phyloP scores from a whole-genome alignment of 2,329 filamentous ascomycete genomes.

The Ascochyta fabae region DNA sequence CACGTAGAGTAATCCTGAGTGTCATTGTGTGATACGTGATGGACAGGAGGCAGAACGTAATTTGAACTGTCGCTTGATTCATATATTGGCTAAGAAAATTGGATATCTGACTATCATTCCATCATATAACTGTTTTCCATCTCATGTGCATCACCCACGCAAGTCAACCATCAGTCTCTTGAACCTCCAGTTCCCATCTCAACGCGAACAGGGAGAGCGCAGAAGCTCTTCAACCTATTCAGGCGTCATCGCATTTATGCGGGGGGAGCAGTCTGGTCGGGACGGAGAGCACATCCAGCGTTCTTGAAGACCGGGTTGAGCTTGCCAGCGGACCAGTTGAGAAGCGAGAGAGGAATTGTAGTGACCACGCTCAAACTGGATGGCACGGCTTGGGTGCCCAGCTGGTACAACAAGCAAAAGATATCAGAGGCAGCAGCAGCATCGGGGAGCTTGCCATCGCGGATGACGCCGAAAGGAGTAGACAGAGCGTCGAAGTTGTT shows the following conservation, averaged over 20 bases:
- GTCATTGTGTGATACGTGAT: too few species aligned
- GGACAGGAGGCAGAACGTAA: too few species aligned
- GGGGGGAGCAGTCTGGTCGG: conserved; percentile 51
- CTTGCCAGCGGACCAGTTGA: conserved; percentile 27
- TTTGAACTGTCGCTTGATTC: background rate
- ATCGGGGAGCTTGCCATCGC: conserved; percentile 47
- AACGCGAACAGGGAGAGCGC: conserved; percentile 13
- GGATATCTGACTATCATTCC: background rate
- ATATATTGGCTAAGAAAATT: background rate
- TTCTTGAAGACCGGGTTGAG: conserved; percentile 35
- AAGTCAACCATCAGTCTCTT: background rate
- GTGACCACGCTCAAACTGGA: conserved; percentile 22
- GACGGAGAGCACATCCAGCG: conserved; percentile 51
- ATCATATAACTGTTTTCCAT: background rate
- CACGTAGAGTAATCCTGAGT: too few species aligned
- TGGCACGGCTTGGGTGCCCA: conserved; percentile 49
- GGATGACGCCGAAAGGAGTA: conserved; percentile 46
- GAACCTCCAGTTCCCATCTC: too few species aligned
- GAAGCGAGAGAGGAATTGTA: conserved; percentile 15
- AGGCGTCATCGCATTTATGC: conserved; percentile 2
- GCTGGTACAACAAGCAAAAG: conserved; percentile 54
- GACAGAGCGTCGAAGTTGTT: conserved; percentile 49
- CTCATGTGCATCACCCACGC: background rate
- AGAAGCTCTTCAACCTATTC: conserved; percentile 14
- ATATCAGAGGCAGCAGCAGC: conserved; percentile 34